These are phyloP conservation scores for Albizia julibrissin DNA, from an alignment of 306 rosid genomes.

Conservation along the genomic window DNA sequence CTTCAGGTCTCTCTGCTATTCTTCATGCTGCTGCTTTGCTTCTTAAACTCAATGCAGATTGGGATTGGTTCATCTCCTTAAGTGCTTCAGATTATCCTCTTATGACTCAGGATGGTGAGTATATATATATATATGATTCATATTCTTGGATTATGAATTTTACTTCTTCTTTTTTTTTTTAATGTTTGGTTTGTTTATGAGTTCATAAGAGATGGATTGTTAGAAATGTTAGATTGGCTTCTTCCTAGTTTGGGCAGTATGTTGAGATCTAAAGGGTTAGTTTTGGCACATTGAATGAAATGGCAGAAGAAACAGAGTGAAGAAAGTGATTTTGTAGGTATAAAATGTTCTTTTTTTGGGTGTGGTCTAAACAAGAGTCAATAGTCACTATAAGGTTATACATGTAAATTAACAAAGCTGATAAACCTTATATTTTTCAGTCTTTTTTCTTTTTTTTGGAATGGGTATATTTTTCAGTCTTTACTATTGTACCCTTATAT, in stretches of 20 bases:
- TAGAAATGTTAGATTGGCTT: not conserved
- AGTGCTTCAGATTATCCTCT: slow-evolving; percentile 79
- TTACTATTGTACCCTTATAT: not conserved
- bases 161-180: not conserved
- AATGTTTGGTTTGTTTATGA: not conserved
- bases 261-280: not conserved
- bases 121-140: not conserved
- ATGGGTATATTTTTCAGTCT: not conserved
- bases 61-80: slow-evolving; percentile 79
- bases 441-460: too few species aligned
- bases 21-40: slow-evolving; percentile 76
- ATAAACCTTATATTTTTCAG: not conserved
- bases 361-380: not conserved
- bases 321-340: not conserved
- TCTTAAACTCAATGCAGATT: slow-evolving; percentile 58
- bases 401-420: not conserved
- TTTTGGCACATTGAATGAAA: not conserved
- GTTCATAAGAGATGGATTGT: not conserved
- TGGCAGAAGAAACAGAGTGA: not conserved
- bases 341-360: not conserved
- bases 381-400: not conserved
- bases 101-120: slow-evolving; percentile 70
- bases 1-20: slow-evolving; percentile 67
- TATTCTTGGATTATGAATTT: not conserved
- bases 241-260: not conserved